Conservation (phyloP, 495 filamentous ascomycete species). For the Talaromyces thailandensis region DNA sequence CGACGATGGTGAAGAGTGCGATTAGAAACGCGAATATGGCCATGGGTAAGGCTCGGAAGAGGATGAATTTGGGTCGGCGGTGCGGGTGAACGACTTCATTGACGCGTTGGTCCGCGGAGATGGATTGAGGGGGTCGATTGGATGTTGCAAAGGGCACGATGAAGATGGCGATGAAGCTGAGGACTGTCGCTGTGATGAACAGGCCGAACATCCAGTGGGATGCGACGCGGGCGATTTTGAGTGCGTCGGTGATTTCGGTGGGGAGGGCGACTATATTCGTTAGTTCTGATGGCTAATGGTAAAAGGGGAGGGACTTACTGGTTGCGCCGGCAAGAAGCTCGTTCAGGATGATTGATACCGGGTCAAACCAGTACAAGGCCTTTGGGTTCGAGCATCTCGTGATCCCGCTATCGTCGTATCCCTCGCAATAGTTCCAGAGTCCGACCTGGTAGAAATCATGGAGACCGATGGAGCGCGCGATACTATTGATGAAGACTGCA, state of each 20-base stretch:
- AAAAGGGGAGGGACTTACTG: constrained; percentile 34
- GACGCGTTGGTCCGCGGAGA: constrained; percentile 16
- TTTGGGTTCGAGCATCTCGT: constrained; percentile 62
- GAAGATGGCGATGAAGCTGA: constrained; percentile 62
- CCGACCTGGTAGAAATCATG: constrained; percentile 94
- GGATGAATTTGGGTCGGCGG: constrained; percentile 37
- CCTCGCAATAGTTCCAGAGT: constrained; percentile 84
- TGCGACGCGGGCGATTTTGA: constrained; percentile 66
- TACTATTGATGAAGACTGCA: constrained; percentile 69
- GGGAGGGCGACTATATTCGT: constrained; percentile 60
- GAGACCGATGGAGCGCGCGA: constrained; percentile 79
- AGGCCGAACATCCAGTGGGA: constrained; percentile 87
- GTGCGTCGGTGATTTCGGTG: constrained; percentile 55
- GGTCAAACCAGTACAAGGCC: constrained; percentile 82
- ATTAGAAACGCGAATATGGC: constrained; percentile 51
- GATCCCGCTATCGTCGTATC: constrained; percentile 62
- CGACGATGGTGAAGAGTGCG: constrained; percentile 58
- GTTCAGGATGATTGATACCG: constrained; percentile 64
- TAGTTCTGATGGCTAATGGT: constrained; percentile 9
- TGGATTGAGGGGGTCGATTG: constrained; percentile 38
- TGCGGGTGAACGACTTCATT: constrained; percentile 21
- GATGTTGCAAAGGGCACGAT: constrained; percentile 47
- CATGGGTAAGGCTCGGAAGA: constrained; percentile 42
- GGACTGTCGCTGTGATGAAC: constrained; percentile 60
- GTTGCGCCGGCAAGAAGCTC: constrained; percentile 76